Conservation (phyloP, 257 asterid species). For the Echites panduratus region DNA sequence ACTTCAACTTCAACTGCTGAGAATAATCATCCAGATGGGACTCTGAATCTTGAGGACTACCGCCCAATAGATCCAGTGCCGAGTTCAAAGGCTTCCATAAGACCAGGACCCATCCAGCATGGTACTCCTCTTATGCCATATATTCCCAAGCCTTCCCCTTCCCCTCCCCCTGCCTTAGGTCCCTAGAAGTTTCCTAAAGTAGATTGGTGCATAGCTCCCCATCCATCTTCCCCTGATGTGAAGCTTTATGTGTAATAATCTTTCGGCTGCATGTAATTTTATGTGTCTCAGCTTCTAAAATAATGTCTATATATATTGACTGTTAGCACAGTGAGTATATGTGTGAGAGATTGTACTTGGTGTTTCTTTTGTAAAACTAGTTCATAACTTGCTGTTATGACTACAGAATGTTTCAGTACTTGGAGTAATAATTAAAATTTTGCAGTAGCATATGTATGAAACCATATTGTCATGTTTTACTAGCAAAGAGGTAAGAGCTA, state of each 20-base stretch:
- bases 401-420: background rate
- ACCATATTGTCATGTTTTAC: no score
- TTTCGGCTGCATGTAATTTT: background rate
- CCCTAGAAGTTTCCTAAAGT: constrained; percentile 9
- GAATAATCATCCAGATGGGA: constrained; percentile 12
- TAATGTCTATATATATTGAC: background rate
- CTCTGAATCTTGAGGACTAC: constrained; percentile 51
- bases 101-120: constrained; percentile 77
- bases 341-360: background rate
- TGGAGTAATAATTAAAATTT: background rate
- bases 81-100: constrained; percentile 56
- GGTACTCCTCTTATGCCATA: constrained; percentile 82
- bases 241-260: background rate
- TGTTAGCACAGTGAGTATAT: background rate
- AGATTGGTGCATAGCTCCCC: background rate
- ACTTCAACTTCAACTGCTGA: background rate
- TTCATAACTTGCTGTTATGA: background rate
- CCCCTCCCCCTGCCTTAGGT: constrained; percentile 49
- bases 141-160: constrained; percentile 68
- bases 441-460: no score
- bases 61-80: constrained; percentile 76
- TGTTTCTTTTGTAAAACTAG: background rate
- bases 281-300: background rate
- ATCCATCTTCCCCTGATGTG: background rate
- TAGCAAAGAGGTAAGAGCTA: no score